A percentile compares a stretch with the other conserved stretches of the same genome.
Conservation (phyloP, 495 filamentous ascomycete species). For the Tetracladium setigerum region DNA sequence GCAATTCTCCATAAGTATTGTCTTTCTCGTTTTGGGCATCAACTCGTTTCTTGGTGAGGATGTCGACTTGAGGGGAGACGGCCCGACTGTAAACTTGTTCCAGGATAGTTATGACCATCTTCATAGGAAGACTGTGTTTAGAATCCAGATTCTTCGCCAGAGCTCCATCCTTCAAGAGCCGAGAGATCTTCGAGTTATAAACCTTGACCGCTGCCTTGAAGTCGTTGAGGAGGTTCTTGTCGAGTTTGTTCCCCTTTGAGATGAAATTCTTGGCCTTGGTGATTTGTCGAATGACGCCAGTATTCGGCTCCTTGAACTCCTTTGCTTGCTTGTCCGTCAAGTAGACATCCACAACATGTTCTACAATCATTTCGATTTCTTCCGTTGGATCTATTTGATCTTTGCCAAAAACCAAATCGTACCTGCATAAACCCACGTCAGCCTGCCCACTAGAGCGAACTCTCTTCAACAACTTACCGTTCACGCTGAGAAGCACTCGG, state of each 20-base stretch:
- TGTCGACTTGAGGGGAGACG: constrained; percentile 79
- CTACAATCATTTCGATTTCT: constrained; percentile 76
- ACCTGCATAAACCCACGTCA: constrained; percentile 40
- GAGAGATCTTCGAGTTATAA: constrained; percentile 64
- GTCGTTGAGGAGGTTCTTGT: constrained; percentile 36
- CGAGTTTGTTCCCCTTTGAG: constrained; percentile 10
- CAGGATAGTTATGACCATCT: constrained; percentile 73
- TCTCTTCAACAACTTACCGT: constrained; percentile 38
- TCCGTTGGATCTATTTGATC: constrained; percentile 80
- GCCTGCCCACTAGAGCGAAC: constrained; percentile 15
- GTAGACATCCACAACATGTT: constrained; percentile 65
- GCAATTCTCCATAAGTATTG: constrained; percentile 90
- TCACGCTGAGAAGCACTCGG: constrained; percentile 63
- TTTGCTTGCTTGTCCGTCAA: constrained; percentile 57
- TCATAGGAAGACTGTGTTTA: constrained; percentile 55
- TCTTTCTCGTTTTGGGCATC: constrained; percentile 75
- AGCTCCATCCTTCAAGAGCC: constrained; percentile 52
- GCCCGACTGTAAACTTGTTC: constrained; percentile 86
- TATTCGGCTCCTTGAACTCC: constrained; percentile 62
- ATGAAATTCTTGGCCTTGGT: constrained; percentile 45
- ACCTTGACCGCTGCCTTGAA: constrained; percentile 63
- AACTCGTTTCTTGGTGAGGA: constrained; percentile 46
- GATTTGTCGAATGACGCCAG: constrained; percentile 63
- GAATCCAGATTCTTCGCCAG: constrained; percentile 61
- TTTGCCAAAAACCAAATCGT: constrained; percentile 66